These are phyloP conservation scores for Botryotinia narcissicola DNA, from an alignment of 2,329 filamentous ascomycete genomes.

Conservation along the genomic window DNA sequence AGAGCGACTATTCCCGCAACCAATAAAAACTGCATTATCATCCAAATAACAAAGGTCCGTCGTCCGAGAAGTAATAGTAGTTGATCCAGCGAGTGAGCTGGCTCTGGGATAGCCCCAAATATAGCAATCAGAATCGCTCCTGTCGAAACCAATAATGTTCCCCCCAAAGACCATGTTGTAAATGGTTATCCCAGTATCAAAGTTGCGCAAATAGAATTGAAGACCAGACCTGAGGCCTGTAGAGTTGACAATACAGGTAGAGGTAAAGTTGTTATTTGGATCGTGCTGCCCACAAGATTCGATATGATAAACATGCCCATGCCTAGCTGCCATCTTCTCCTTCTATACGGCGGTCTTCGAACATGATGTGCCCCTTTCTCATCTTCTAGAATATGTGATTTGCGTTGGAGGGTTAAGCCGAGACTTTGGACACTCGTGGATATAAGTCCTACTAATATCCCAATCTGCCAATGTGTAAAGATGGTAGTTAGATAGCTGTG, in stretches of 20 bases:
- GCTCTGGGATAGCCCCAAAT: constrained; percentile 91
- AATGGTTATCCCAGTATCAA: constrained; percentile 91
- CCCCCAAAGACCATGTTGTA: constrained; percentile 86
- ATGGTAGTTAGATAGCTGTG: constrained; percentile 16
- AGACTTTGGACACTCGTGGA: constrained; percentile 95
- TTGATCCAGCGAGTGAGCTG: constrained; percentile 82
- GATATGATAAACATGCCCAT: constrained; percentile 97
- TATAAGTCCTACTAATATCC: constrained; percentile 86
- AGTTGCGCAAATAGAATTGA: constrained; percentile 97
- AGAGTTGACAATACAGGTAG: constrained; percentile 91
- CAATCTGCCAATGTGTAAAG: constrained; percentile 57
- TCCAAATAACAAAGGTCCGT: constrained; percentile 81
- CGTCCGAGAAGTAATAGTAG: constrained; percentile 72
- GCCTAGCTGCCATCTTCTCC: constrained; percentile 91
- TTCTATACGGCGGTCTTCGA: constrained; percentile 81
- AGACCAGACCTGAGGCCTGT: constrained; percentile 93
- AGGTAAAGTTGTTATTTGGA: constrained; percentile 95
- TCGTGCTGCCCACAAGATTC: constrained; percentile 90
- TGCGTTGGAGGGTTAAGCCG: constrained; percentile 92
- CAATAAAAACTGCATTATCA: constrained; percentile 73
- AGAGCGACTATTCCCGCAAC: constrained; percentile 66
- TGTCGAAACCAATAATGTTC: constrained; percentile 80
- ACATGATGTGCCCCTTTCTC: constrained; percentile 76
- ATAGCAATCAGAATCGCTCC: constrained; percentile 91
- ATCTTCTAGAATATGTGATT: constrained; percentile 97